Evolutionary conservation across 768 basidiomycete genomes (phyloP).

Genomic region (Leccinum disarticulatum): DNA sequence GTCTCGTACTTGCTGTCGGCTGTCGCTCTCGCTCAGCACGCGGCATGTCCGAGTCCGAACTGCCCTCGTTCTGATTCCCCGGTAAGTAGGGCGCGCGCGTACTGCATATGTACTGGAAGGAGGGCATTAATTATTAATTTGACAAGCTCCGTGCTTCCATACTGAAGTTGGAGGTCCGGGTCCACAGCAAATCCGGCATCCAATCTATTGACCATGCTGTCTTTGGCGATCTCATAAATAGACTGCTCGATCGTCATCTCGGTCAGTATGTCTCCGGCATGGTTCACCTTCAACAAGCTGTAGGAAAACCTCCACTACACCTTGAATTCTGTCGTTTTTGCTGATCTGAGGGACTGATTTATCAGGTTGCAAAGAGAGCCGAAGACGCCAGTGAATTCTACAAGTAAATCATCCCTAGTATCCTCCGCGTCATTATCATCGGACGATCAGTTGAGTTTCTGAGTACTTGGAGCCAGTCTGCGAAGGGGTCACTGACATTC

Average conservation of each 20-base stretch:
- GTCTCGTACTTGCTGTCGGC: no score
- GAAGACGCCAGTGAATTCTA: neutral
- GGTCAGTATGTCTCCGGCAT: conserved; percentile 1
- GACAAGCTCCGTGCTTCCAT: no score
- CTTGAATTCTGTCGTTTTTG: neutral
- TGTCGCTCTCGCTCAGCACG: no score
- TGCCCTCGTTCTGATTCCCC: no score
- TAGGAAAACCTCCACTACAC: neutral
- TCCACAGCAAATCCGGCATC: conserved; percentile 1
- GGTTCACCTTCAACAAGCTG: conserved; percentile 8
- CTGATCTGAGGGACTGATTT: neutral
- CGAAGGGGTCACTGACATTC: neutral
- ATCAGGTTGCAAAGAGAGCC: conserved; percentile 3
- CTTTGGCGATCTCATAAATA: neutral
- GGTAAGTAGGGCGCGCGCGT: no score
- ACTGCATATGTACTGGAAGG: no score
- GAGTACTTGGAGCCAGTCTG: neutral
- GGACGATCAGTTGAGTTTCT: conserved; percentile 15
- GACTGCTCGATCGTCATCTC: neutral
- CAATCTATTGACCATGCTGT: neutral
- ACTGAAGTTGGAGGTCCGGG: no score
- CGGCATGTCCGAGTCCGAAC: no score
- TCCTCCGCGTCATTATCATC: neutral
- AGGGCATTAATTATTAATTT: no score
- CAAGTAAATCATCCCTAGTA: neutral